Evolutionary conservation across 148 eudicot genomes (phyloP).

Genomic region (Camellia japonica): DNA sequence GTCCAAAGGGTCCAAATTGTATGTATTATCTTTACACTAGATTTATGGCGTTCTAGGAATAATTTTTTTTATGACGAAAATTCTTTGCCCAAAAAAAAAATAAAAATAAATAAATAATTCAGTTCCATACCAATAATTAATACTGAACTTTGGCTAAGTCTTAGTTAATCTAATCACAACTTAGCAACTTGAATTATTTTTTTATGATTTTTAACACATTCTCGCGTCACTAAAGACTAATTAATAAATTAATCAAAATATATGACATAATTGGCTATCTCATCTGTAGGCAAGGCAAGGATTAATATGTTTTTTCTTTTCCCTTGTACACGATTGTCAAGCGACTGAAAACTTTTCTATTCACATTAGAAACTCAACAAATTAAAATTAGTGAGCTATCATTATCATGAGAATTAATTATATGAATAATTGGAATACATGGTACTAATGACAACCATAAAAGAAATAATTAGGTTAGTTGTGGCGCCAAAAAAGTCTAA

Average conservation of each 20-base stretch:
- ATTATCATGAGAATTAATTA: neutral
- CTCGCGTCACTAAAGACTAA: neutral
- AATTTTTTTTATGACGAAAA: too few species aligned
- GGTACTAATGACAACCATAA: conserved; percentile 8
- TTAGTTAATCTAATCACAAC: too few species aligned
- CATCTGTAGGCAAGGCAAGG: neutral
- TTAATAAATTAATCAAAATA: neutral
- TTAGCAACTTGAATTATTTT: too few species aligned
- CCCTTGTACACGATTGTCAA: neutral
- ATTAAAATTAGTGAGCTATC: neutral
- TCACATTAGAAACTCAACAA: neutral
- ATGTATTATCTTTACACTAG: too few species aligned
- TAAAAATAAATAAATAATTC: too few species aligned
- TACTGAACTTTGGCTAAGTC: too few species aligned
- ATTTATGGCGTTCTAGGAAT: too few species aligned
- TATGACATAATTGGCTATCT: neutral
- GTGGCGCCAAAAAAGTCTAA: conserved; percentile 16
- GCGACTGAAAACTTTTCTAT: neutral
- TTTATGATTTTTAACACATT: too few species aligned
- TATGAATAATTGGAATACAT: neutral
- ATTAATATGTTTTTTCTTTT: neutral
- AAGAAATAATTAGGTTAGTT: conserved; percentile 16
- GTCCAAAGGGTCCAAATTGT: too few species aligned
- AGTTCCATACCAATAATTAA: too few species aligned
- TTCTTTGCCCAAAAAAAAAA: too few species aligned